Evolutionary conservation across 148 eudicot genomes (phyloP).

Genomic region (Rhododendron kiyosumense): DNA sequence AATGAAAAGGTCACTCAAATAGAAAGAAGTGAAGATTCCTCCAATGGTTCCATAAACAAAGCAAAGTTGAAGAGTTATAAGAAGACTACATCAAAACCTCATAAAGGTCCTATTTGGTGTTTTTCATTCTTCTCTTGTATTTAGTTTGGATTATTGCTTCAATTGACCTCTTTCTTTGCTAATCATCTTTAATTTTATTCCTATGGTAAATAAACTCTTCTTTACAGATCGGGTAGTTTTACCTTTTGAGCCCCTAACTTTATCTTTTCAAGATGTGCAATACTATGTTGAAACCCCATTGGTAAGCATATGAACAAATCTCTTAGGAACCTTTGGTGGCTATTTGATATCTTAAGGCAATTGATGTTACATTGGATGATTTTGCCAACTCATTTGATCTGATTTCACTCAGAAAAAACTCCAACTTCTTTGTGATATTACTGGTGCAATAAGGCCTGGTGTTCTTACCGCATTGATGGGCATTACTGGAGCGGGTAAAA

Average conservation of each 20-base stretch:
- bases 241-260: conserved; percentile 65
- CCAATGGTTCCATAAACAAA: background rate
- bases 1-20: conserved; percentile 44
- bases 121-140: background rate
- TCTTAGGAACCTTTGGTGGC: background rate
- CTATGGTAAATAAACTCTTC: conserved; percentile 12
- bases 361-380: background rate
- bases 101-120: conserved; percentile 32
- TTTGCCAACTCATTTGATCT: background rate
- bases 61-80: background rate
- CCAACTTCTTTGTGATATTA: conserved; percentile 57
- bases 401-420: conserved; percentile 51
- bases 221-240: conserved; percentile 61
- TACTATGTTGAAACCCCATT: conserved; percentile 66
- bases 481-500: conserved; percentile 92
- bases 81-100: conserved; percentile 11
- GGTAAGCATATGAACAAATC: conserved; percentile 31
- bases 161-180: background rate
- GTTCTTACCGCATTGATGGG: conserved; percentile 91
- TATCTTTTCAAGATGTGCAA: conserved; percentile 62
- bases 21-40: conserved; percentile 23
- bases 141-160: background rate
- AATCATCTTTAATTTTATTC: background rate
- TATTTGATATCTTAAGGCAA: background rate
- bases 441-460: conserved; percentile 80